Conservation (phyloP, 768 basidiomycete species). For the Ramaria sp. region DNA sequence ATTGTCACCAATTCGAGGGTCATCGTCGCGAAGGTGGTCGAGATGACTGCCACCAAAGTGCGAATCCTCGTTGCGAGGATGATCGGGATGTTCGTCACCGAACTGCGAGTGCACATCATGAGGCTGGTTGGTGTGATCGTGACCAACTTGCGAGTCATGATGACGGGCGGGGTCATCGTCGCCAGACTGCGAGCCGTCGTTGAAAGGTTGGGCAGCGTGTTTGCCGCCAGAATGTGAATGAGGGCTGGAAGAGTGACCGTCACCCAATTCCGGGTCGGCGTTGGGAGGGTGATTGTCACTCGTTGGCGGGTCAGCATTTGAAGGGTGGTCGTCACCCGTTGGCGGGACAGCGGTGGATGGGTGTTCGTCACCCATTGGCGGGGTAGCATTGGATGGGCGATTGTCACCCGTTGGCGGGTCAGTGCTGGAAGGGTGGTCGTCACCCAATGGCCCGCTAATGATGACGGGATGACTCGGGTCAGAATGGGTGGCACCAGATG, state of each 20-base stretch:
- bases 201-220: not conserved
- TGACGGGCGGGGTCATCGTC: not conserved
- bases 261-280: too few relatives aligned
- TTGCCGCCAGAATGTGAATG: too few relatives aligned
- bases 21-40: not conserved
- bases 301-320: too few relatives aligned
- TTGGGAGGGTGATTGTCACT: too few relatives aligned
- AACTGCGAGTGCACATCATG: not conserved
- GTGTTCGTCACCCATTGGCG: too few relatives aligned
- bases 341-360: too few relatives aligned
- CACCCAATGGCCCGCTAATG: not conserved
- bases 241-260: too few relatives aligned
- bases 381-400: too few relatives aligned
- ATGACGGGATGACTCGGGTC: not conserved
- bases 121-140: too few relatives aligned
- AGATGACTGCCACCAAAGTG: not conserved
- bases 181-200: not conserved
- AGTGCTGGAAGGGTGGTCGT: not conserved
- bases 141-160: too few relatives aligned
- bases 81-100: not conserved
- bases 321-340: too few relatives aligned
- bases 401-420: too few relatives aligned
- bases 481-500: not conserved
- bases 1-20: not conserved
- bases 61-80: not conserved